These are phyloP conservation scores for Penicillium sp. DNA, from an alignment of 2,329 filamentous ascomycete genomes.

Conservation along the genomic window DNA sequence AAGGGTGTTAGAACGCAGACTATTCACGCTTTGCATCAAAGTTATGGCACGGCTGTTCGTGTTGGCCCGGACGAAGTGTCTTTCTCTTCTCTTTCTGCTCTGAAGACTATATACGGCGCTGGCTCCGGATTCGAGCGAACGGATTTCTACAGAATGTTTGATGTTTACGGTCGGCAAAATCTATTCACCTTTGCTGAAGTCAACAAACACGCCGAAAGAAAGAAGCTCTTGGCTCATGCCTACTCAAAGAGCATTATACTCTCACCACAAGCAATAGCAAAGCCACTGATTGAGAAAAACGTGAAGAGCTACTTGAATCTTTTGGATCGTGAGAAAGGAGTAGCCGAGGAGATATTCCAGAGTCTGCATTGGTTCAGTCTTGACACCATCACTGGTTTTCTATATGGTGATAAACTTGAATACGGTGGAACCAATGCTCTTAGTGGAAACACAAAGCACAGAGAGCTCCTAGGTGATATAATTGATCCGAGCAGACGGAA, in stretches of 20 bases:
- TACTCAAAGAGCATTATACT: conserved; percentile 55
- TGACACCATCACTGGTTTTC: conserved; percentile 54
- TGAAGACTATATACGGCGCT: conserved; percentile 57
- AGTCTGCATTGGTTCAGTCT: conserved; percentile 56
- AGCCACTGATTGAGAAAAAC: conserved; percentile 40
- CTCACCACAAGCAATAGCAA: conserved; percentile 26
- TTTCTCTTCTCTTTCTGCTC: conserved; percentile 45
- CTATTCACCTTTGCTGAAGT: conserved; percentile 52
- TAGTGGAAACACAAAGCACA: conserved; percentile 37
- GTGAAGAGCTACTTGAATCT: conserved; percentile 43
- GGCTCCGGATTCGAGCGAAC: conserved; percentile 54
- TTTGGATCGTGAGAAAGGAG: conserved; percentile 36
- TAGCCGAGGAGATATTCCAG: conserved; percentile 47
- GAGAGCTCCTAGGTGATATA: conserved; percentile 50
- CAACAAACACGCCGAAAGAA: conserved; percentile 49
- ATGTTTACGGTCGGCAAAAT: conserved; percentile 53
- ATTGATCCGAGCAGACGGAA: conserved; percentile 47
- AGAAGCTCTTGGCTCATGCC: conserved; percentile 54
- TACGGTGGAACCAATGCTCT: conserved; percentile 45
- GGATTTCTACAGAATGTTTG: conserved; percentile 57
- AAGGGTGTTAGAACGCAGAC: conserved; percentile 43
- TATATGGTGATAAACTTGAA: conserved; percentile 47
- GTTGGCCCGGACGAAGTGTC: conserved; percentile 50
- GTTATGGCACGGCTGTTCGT: conserved; percentile 51
- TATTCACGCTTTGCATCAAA: conserved; percentile 45